These are phyloP conservation scores for Naganishia kalamii DNA, from an alignment of 768 basidiomycete genomes.

Conservation along the genomic window DNA sequence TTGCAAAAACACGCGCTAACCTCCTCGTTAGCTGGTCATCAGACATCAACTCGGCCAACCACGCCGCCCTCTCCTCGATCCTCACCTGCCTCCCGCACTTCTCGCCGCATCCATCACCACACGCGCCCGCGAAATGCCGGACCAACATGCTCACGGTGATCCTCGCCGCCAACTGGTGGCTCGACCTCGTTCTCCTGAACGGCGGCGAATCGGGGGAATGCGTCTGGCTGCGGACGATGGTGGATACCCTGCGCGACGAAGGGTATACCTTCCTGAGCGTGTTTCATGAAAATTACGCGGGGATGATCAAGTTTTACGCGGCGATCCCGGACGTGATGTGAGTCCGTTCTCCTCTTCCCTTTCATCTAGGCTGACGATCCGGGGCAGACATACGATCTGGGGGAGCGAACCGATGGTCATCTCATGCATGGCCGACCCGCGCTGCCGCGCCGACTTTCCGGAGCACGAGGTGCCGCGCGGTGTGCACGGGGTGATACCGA, in stretches of 20 bases:
- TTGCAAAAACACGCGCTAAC: neutral
- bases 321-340: neutral
- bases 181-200: neutral
- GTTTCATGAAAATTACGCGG: neutral
- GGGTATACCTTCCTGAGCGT: neutral
- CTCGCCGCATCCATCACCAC: no score
- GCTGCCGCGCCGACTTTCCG: neutral
- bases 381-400: neutral
- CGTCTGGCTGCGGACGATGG: neutral
- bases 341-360: neutral
- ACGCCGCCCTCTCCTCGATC: neutral
- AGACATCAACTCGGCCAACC: neutral
- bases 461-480: neutral
- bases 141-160: neutral
- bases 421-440: neutral
- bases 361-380: neutral
- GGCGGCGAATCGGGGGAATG: neutral
- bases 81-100: slow-evolving; percentile 3
- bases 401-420: neutral
- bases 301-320: neutral
- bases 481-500: neutral
- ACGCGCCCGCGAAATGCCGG: neutral
- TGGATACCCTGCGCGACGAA: neutral
- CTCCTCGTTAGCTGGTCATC: neutral
- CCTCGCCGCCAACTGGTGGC: neutral